Evolutionary conservation across 805 yeast species (phyloP).

Genomic region (Tetrapisispora taiwanensis): DNA sequence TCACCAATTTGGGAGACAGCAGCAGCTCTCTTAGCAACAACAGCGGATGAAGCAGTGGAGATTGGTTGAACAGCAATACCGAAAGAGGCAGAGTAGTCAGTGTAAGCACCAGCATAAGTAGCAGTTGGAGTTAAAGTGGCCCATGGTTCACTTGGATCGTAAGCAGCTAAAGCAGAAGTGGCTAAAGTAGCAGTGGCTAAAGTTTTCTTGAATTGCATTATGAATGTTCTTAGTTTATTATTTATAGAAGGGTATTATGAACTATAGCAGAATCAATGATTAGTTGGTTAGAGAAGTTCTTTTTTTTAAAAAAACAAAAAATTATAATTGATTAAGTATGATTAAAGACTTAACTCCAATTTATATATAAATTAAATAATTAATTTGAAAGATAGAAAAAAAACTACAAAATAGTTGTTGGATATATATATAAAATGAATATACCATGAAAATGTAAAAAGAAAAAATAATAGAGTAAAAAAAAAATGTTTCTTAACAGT

Average conservation of each 20-base stretch:
- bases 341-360: too few species aligned
- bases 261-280: not conserved
- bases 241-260: not conserved
- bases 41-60: slow-evolving; percentile 24
- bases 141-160: slow-evolving; percentile 56
- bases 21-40: slow-evolving; percentile 28
- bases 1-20: slow-evolving; percentile 36
- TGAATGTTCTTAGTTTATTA: not conserved
- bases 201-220: slow-evolving; percentile 17
- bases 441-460: not conserved
- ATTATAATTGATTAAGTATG: not conserved
- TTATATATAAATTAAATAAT: too few species aligned
- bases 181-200: slow-evolving; percentile 9
- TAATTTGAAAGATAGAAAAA: too few species aligned
- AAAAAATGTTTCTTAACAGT: too few species aligned
- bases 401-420: too few species aligned
- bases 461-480: too few species aligned
- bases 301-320: slow-evolving; percentile 7
- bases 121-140: slow-evolving; percentile 59
- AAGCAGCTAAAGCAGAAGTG: slow-evolving; percentile 37
- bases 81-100: slow-evolving; percentile 46
- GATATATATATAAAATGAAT: too few species aligned
- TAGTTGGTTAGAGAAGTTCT: not conserved
- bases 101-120: slow-evolving; percentile 43
- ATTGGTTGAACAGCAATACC: slow-evolving; percentile 60